Evolutionary conservation across 208 protist species (phyloP).

Genomic region (Naegleria fowleri): DNA sequence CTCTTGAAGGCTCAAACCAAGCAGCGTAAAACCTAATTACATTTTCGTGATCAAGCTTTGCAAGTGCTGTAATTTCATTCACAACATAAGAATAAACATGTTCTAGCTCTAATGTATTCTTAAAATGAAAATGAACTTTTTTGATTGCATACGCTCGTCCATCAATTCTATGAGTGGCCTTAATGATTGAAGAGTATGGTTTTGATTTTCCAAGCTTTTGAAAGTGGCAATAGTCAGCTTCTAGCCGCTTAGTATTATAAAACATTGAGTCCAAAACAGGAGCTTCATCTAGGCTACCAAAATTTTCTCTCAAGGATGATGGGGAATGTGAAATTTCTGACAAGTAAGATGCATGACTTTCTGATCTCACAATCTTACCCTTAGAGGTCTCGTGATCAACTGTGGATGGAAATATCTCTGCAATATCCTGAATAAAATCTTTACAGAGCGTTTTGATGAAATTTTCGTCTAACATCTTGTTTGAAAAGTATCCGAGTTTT

Average conservation of each 20-base stretch:
- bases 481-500: neutral
- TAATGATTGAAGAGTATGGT: neutral
- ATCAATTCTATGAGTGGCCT: neutral
- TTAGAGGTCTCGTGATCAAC: neutral
- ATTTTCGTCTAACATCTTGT: neutral
- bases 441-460: neutral
- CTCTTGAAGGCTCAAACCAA: slow-evolving; percentile 27
- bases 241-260: neutral
- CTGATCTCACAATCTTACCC: neutral
- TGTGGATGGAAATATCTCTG: neutral
- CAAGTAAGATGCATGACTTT: neutral
- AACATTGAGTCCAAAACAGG: neutral
- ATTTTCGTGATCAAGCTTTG: neutral
- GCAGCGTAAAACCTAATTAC: slow-evolving; percentile 20
- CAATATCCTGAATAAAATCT: neutral
- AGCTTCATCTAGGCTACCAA: neutral
- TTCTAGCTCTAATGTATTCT: neutral
- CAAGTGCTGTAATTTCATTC: neutral
- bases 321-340: neutral
- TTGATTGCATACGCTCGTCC: slow-evolving; percentile 9
- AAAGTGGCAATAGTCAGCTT: neutral
- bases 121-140: slow-evolving; percentile 7
- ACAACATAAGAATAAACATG: slow-evolving; percentile 9
- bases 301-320: neutral
- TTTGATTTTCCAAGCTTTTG: slow-evolving; percentile 17